Evolutionary conservation across 306 rosid species (phyloP), one percentile per base, ranked within the genome.

Genomic region (Fagus crenata): DNA sequence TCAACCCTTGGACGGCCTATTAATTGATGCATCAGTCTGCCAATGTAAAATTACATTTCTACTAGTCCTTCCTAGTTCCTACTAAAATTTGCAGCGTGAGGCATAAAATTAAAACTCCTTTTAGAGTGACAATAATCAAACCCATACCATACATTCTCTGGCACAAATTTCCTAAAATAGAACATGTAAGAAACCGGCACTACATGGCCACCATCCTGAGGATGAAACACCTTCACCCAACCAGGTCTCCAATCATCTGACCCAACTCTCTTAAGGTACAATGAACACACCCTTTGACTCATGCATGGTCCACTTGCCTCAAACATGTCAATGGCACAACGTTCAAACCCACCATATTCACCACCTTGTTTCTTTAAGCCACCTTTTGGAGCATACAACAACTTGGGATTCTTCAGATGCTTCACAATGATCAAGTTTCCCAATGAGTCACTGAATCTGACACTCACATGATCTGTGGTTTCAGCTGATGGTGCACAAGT

Each of bases 111-210:
- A 63, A 69, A 54, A 8, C 49, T 43, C 82, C 67, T 5, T 22
- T 74, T 35, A 42, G 76, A 43, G 60, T 68, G 54, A 73, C 87
- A 80, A 46, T 80, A 80, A 61, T 80, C 64, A 56, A 80, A 80
- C 8, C 84, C 87, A 77, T 68, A 84, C 85, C 85, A 81, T 7
- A 84, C 85, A 59, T 81, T 84, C 78, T 75, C 78, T 13, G 83
- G 83, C 67, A 77, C 72, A 74, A 81, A 84, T 22, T 72, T 78
- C 42, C 85, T 78, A 42, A 78, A 81, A 71, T 78, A 75, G 74
- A 78, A 85, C 79, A 56, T 43, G 35, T 64, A 70, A 67, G 85
- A 85, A 41, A 49, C 74, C 7, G 74, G 78, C 53, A 74, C 69
- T n/a, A 7, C 65, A 17, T 39, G 69, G 43, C 63, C 54, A 43